These are phyloP conservation scores for Aureobasidium vineae DNA, from an alignment of 2,329 filamentous ascomycete genomes.

Conservation along the genomic window DNA sequence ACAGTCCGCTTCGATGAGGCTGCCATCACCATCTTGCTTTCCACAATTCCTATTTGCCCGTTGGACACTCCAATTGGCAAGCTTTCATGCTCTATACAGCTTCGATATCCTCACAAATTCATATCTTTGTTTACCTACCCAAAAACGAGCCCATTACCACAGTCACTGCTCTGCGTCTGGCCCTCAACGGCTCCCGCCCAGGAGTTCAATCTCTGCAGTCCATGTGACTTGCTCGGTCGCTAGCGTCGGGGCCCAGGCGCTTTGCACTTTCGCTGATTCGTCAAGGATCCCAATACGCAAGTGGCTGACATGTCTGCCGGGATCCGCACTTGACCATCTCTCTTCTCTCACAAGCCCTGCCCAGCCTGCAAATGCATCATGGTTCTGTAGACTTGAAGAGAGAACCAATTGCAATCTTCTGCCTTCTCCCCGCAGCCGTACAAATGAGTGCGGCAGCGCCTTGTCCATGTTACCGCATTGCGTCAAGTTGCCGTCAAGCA, in stretches of 20 bases:
- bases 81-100: background rate
- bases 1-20: background rate
- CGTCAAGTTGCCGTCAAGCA: constrained; percentile 11
- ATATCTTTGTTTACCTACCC: constrained; percentile 4
- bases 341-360: background rate
- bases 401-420: constrained; percentile 9
- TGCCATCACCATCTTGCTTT: constrained; percentile 3
- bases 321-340: constrained; percentile 18
- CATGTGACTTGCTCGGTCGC: constrained; percentile 21
- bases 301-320: constrained; percentile 26
- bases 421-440: constrained; percentile 14
- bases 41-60: background rate
- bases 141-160: constrained; percentile 6
- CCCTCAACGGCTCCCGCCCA: constrained; percentile 24
- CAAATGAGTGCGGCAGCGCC: constrained; percentile 2
- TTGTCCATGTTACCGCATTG: constrained; percentile 15
- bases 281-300: constrained; percentile 11
- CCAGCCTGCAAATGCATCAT: constrained; percentile 23
- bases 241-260: constrained; percentile 24
- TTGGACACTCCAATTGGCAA: background rate
- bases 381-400: background rate
- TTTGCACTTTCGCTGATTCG: constrained; percentile 22
- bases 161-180: constrained; percentile 18
- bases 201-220: constrained; percentile 24
- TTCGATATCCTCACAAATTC: background rate